Conservation (phyloP, 345 rosid genomes). For the Excoecaria cochinchinensis region DNA sequence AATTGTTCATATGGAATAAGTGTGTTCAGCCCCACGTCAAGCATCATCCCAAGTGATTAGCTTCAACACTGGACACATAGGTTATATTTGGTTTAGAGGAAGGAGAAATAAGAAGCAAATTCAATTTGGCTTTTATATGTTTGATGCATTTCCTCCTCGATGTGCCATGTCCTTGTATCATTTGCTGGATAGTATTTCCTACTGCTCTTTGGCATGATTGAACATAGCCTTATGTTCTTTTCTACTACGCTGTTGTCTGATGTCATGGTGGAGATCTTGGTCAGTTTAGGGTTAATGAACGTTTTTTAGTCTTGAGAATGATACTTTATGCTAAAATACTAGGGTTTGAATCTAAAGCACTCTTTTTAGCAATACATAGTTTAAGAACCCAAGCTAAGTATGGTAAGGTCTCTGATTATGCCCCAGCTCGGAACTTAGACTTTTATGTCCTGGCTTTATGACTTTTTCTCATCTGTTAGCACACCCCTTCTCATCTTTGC, state of each 20-base stretch:
- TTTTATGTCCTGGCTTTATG: not conserved
- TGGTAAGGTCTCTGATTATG: too few species aligned
- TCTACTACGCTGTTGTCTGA: not conserved
- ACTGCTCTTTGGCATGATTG: not conserved
- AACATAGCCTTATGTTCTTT: not conserved
- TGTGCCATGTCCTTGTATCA: not conserved
- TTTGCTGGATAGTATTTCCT: not conserved
- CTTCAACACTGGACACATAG: not conserved
- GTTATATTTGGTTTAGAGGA: not conserved
- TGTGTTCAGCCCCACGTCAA: not conserved
- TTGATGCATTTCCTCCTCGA: too few species aligned
- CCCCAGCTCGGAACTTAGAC: too few species aligned
- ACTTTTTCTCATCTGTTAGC: not conserved
- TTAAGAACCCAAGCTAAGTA: too few species aligned
- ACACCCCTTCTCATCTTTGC: not conserved
- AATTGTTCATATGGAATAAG: not conserved
- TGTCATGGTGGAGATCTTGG: not conserved
- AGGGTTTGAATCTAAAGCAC: not conserved
- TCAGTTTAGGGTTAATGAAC: not conserved
- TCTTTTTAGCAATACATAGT: not conserved
- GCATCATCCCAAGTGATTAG: not conserved
- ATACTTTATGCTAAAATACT: not conserved
- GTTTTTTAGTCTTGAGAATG: not conserved
- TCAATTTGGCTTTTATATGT: too few species aligned
- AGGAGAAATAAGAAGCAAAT: too few species aligned